Evolutionary conservation across 108 stramenopile species (phyloP), one percentile per base, ranked within the genome.

Genomic region (Fistulifera solaris): DNA sequence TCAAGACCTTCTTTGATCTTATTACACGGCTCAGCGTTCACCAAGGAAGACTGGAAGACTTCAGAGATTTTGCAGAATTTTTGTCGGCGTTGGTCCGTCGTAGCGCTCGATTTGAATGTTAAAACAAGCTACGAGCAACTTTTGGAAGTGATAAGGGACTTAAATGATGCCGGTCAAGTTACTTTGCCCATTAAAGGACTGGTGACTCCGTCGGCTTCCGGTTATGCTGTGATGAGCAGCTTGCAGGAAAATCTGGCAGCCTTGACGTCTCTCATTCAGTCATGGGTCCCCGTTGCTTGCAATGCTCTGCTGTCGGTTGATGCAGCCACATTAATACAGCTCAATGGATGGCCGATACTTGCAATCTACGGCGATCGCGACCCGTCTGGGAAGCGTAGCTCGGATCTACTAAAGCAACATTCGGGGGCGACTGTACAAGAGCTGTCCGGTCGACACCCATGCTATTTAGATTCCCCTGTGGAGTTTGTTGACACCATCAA

Each of bases 211-310:
- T 84, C 82, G 25, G 85, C 85, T 15, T 84, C 82, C 5, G 88
- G 88, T 2, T 63, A 71, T n/a, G 50, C 77, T 19, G 66, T 90
- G 13, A 54, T 74, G 0, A 45, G 19, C 6, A 21, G 21, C 44
- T 45, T 45, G 44, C 7, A 45, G 11, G 19, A 11, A 53, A 31
- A 21, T 25, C 52, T 24, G n/a, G 26, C 12, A 47, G 19, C 51
- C 13, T 52, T 78, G 45, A 26, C 19, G 10, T 39, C 39, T 12
- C 66, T 62, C 11, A 55, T 85, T 31, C 52, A 64, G 8, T 40
- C 44, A 0, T 90, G 88, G 88, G 80, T 90, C 28, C 82, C 88
- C 8, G 80, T 90, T 15, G 88, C 88, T 18, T 47, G 70, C 44
- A 27, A 38, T 22, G 48, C 79, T 13, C 76, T 81, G 8, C 27